Base-by-base conservation (phyloP, 2,329 filamentous ascomycete species). In the Colletotrichum gigasporum region DNA sequence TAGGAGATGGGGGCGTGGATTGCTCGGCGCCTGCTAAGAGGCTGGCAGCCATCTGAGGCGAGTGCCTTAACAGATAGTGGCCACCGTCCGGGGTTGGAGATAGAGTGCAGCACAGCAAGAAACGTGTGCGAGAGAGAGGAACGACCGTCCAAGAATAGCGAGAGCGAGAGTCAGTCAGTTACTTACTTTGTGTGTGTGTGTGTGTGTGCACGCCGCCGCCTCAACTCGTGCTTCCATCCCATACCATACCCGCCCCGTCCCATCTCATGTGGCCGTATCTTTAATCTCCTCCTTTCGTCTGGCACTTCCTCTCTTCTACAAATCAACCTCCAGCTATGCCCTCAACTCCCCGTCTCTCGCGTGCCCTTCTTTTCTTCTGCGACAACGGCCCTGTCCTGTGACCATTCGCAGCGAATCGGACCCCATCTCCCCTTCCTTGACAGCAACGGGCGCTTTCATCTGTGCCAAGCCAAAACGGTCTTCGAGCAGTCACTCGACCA, bases 161-260 rank as follows among this genome's bases (percentile, higher is more conserved):
- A 35, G 48, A 53, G 39, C 18, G 55, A 64, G 56, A 61, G 61
- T 54, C 56, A 44, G 61, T 54, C 57, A 35, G 14, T 35, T 56
- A 20, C 41, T 28, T 26, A 42, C 16, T 7, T 22, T 44, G 37
- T 12, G 24, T 35, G 45, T 2, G 16, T 34, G 28, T 37, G 34
- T 18, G 48, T 12, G 22, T 28, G 48, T 28, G 20, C n/a, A n/a
- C 18, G 47, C 10, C 30, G 41, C 47, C 57, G 57, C 57, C 39
- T 60, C 53, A 47, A 59, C 28, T 63, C 28, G 60, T 39, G 45
- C 54, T 26, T 34, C 34, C 26, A 16, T 42, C 16, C 39, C 42
- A 14, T 26, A n/a, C 12, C 42, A 12, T n/a, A 30, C 12, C 44
- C 44, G 16, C 30, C 44, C 18, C 32, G 24, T 51, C 48, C 48